phyloP scores from a whole-genome alignment of 306 rosid species.

The Acacia melanoxylon region DNA sequence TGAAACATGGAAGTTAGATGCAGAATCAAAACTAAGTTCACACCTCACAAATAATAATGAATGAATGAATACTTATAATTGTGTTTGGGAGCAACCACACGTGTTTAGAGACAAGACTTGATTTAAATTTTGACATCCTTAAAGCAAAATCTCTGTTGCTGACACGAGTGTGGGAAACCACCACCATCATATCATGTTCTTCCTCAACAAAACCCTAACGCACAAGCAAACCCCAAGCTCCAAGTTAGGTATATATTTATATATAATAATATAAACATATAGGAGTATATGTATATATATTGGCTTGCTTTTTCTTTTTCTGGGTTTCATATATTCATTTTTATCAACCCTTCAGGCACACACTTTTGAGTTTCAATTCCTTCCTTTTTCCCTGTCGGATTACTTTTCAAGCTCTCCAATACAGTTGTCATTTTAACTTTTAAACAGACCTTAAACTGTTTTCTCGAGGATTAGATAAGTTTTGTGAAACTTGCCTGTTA shows the following conservation, averaged over 20 bases:
- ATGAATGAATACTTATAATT: not conserved
- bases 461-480: not conserved
- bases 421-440: not conserved
- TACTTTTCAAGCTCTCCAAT: not conserved
- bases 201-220: not conserved
- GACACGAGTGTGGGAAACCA: slow-evolving; percentile 5
- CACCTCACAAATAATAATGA: not conserved
- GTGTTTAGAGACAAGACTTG: slow-evolving; percentile 1
- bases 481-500: not conserved
- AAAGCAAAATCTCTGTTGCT: slow-evolving; percentile 11
- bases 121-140: not conserved
- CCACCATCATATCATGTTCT: not conserved
- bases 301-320: not conserved
- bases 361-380: not conserved
- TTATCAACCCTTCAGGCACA: not conserved
- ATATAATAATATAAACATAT: not conserved
- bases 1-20: slow-evolving; percentile 4
- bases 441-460: not conserved
- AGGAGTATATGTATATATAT: not conserved
- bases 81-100: not conserved
- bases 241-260: not conserved
- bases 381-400: not conserved
- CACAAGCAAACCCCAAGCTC: not conserved
- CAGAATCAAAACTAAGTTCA: not conserved
- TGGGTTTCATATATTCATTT: not conserved